phyloP scores from a whole-genome alignment of 768 basidiomycete species.

The Termitomyces sp. region DNA sequence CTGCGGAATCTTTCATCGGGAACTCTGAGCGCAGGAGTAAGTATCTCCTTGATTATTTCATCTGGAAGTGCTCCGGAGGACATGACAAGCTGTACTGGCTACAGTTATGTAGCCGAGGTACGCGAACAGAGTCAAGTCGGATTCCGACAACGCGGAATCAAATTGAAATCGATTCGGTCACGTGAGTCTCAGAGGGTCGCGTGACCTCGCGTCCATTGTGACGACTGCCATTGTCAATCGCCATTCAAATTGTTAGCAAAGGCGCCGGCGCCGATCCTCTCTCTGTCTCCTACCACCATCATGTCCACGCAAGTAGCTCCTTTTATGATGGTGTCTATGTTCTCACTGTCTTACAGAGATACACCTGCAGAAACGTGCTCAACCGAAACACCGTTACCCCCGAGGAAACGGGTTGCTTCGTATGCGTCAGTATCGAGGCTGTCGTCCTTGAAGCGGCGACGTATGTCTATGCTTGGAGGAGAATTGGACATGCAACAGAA shows the following conservation, averaged over 20 bases:
- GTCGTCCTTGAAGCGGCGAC: conserved; percentile 36
- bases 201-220: not conserved
- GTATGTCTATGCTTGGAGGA: conserved; percentile 32
- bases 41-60: conserved; percentile 9
- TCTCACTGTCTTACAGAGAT: not conserved
- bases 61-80: not conserved
- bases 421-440: conserved; percentile 32
- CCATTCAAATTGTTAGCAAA: not conserved
- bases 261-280: not conserved
- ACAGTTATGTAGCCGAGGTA: not conserved
- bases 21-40: conserved; percentile 2
- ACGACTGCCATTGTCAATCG: conserved; percentile 1
- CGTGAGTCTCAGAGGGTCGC: not conserved
- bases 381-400: conserved; percentile 13
- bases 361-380: conserved; percentile 2
- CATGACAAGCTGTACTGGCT: not conserved
- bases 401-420: conserved; percentile 30
- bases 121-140: not conserved
- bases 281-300: not conserved
- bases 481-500: conserved; percentile 30
- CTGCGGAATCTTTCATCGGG: conserved; percentile 4
- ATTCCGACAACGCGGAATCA: too few relatives aligned
- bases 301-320: conserved; percentile 1
- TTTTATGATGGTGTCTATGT: not conserved
- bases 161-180: not conserved